Evolutionary conservation across 768 basidiomycete species (phyloP), one percentile per base, ranked within the genome.

Genomic region (Pisolithus sp.): DNA sequence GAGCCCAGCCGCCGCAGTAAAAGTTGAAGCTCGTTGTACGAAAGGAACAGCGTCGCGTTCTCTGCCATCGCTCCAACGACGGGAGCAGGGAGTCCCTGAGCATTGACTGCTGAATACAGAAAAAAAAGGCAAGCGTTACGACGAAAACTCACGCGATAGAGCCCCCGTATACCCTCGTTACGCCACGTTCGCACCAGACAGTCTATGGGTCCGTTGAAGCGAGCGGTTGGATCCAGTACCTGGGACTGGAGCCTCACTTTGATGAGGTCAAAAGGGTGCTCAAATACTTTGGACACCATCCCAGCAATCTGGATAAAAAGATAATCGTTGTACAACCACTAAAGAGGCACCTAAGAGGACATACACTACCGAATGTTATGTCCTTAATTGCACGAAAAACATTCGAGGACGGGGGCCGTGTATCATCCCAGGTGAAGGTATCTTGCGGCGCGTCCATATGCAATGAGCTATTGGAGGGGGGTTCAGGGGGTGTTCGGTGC

Each of bases 181-280:
- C n/a, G 40, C 40, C 40, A 92, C 0, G 94, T 97, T 66, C 86
- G 80, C 44, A 72, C 70, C 52, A 97, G 77, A 67, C 93, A 95
- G 68, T 98, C 90, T 53, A 92, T 59, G 0, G 94, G 93, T 0
- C 94, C 94, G 13, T 73, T 82, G 71, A 93, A 98, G 17, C 83
- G 79, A 47, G 70, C 71, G 13, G 79, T 73, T 9, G 79, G 71
- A 54, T 88, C 82, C 49, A 94, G 75, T 12, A 94, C 84, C 62
- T 97, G 95, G 2, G 89, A 81, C 68, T 98, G 95, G 40, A 98
- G 76, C 46, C 94, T 81, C 53, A 96, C 94, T 72, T 96, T 97
- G 51, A 92, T 87, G 34, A 98, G 79, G 69, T 97, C 94, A 62
- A 95, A 93, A 1, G 95, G 95, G 65, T 96, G 92, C 71, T 95